Evolutionary conservation across 1,284 basidiomycete species (phyloP), one percentile per base, ranked within the genome.

Genomic region (Tranzscheliella williamsii): DNA sequence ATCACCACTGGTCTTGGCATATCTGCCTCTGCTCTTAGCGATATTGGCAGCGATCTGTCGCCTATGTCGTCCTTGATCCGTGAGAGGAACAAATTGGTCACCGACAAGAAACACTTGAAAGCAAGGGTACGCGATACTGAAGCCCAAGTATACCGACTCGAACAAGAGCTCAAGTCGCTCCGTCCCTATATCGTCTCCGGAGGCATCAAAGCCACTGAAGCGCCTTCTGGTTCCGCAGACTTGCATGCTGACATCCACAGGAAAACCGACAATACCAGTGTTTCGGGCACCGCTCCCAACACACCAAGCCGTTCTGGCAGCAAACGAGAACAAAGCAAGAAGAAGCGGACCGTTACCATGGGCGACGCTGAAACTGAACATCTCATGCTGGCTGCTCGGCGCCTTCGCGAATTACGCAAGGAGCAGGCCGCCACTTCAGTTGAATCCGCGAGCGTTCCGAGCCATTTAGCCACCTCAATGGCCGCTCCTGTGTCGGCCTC

Each of bases 351-450:
- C 16, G 60, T 65, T 23, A 61, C 63, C 16, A 78, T 80, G 75
- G 79, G 79, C 24, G 79, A 80, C 56, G 79, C 79, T 34, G 78
- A 79, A 48, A 69, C 79, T 9, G 79, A 80, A 46, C 78, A 79
- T 31, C 69, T 80, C 13, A 65, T 80, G 29, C 70, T 78, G 8
- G 79, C 79, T 3, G 77, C 77, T n/a, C 53, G 74, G 23, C 63
- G 73, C 24, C 39, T 73, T 37, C 69, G 71, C 30, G 67, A 71
- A 34, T 29, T 70, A 38, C 64, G 67, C 15, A 66, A 62, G 24
- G 52, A 64, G 33, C 43, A 55, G 21, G 42, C 48, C 5, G 43
- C 46, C 5, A 30, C 41, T 11, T 43, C 56, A 5, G 9, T 21
- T 9, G 18, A 9, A 6, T 9, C 7, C 18, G 8, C 32, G 7